A percentile compares a stretch with the other conserved stretches of the same genome.
phyloP scores from a whole-genome alignment of 2,329 filamentous ascomycete genomes.

The Xylariaceae sp. region DNA sequence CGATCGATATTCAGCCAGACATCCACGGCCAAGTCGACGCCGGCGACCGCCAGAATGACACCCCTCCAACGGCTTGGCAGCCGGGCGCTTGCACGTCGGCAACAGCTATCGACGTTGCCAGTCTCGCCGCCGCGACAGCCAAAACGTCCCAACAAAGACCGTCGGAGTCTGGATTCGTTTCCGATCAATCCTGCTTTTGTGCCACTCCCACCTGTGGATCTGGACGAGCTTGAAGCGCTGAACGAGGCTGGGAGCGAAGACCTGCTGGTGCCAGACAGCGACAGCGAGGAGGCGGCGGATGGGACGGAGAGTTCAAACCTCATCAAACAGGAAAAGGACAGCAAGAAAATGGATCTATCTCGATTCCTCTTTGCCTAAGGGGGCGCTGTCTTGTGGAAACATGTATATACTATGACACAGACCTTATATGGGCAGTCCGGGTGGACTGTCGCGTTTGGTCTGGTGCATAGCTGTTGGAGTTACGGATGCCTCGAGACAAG shows the following conservation, averaged over 20 bases:
- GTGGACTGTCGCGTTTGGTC: too few species aligned
- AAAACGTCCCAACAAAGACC: constrained; percentile 16
- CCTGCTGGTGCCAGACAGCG: constrained; percentile 45
- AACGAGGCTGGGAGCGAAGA: constrained; percentile 50
- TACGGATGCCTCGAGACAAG: too few species aligned
- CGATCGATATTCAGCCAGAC: constrained; percentile 31
- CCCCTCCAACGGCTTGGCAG: constrained; percentile 47
- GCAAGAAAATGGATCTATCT: constrained; percentile 38
- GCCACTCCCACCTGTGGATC: constrained; percentile 46
- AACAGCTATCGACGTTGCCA: constrained; percentile 17
- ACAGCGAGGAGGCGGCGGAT: constrained; percentile 21
- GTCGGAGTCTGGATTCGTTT: constrained; percentile 26
- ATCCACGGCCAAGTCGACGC: constrained; percentile 36
- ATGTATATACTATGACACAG: too few species aligned
- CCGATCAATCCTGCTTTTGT: constrained; percentile 47
- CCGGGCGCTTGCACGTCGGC: constrained; percentile 32
- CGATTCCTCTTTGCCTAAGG: constrained; percentile 34
- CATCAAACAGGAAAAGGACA: constrained; percentile 10
- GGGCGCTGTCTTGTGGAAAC: too few species aligned
- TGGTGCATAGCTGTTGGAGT: too few species aligned
- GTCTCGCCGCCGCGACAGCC: constrained; percentile 14
- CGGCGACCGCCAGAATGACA: constrained; percentile 35
- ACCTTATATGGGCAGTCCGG: too few species aligned
- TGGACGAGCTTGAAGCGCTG: constrained; percentile 45
- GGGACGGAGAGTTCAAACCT: constrained; percentile 17